A percentile compares a stretch with the other conserved stretches of the same genome.
Evolutionary conservation across 768 basidiomycete species (phyloP).

Genomic region (Leccinum subtestaceum): DNA sequence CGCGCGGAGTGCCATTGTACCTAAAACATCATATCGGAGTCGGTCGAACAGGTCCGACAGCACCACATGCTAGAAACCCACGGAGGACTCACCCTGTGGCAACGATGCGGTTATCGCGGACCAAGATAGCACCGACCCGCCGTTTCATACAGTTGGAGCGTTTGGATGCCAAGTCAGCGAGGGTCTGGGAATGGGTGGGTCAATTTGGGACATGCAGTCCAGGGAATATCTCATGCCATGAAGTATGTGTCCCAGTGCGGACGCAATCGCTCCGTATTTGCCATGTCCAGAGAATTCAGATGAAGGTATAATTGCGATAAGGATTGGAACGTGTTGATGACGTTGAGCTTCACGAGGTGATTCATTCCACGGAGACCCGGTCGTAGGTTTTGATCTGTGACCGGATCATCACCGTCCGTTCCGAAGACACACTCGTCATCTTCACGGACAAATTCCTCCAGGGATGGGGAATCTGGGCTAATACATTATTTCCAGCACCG

Average conservation of each 20-base stretch:
- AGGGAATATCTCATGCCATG: conserved; percentile 58
- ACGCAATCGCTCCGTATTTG: conserved; percentile 71
- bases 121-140: conserved; percentile 90
- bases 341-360: conserved; percentile 56
- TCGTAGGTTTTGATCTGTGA: conserved; percentile 14
- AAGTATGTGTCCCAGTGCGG: conserved; percentile 97
- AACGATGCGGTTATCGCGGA: conserved; percentile 76
- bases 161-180: conserved; percentile 85
- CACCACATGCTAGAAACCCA: not conserved
- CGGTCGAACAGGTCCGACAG: conserved; percentile 6
- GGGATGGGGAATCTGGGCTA: conserved; percentile 33
- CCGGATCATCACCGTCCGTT: conserved; percentile 11
- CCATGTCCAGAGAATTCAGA: conserved; percentile 65
- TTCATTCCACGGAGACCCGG: conserved; percentile 20
- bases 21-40: conserved; percentile 35
- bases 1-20: conserved; percentile 95
- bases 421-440: conserved; percentile 74
- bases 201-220: not conserved
- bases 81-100: conserved; percentile 62
- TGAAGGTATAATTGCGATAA: conserved; percentile 55
- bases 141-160: conserved; percentile 97
- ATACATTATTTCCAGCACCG: conserved; percentile 8
- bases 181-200: conserved; percentile 49
- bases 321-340: conserved; percentile 63
- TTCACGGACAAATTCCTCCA: conserved; percentile 72